Base-by-base conservation (phyloP, 2,329 filamentous ascomycete genomes). In the Colletotrichum sp. region DNA sequence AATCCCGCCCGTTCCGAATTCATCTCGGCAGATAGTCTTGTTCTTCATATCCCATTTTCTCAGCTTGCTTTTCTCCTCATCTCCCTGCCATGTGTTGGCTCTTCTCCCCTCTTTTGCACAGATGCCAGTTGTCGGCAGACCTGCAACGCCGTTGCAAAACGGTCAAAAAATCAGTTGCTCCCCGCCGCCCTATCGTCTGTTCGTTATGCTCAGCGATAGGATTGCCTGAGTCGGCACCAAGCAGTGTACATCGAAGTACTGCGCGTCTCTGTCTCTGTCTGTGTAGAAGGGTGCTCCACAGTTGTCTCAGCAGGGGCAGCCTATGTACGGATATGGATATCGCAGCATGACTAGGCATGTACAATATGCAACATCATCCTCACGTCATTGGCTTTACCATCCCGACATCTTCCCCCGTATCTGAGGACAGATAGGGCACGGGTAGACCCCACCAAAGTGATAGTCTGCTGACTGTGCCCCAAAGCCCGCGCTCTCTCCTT, bases 341-440 rank as follows among this genome's bases (percentile, higher is more conserved):
- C 16, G 21, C 21, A 26, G 36, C 14, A 39, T 39, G 36, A 39
- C 36, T 39, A 39, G 36, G 36, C 36, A 39, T 39, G 36, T 39
- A 18, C 55, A 59, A 28, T 59, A 59, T 59, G 28, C 30, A 57
- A 5, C 57, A 68, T 68, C 73, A 72, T 39, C 24, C 43, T 52
- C 57, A 69, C 73, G 73, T 75, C 73, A 75, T 65, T 60, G 64
- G 16, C 10, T 21, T 30, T n/a, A 48, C 18, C 39, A 68, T 68
- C 69, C 68, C 55, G 72, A 48, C 69, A n/a, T 68, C 18, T 63
- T 68, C 63, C 34, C 34, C n/a, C 14, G 21, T 12, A 30, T 48
- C 24, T 18, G 12, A 24, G 16, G 21, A 30, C 36, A 16, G 36
- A 6, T 9, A 16, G 63, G 60, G 60, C 60, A 30, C 32, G n/a